Base-by-base conservation (phyloP, 441 rosid species). In the Gossypium trilobum region DNA sequence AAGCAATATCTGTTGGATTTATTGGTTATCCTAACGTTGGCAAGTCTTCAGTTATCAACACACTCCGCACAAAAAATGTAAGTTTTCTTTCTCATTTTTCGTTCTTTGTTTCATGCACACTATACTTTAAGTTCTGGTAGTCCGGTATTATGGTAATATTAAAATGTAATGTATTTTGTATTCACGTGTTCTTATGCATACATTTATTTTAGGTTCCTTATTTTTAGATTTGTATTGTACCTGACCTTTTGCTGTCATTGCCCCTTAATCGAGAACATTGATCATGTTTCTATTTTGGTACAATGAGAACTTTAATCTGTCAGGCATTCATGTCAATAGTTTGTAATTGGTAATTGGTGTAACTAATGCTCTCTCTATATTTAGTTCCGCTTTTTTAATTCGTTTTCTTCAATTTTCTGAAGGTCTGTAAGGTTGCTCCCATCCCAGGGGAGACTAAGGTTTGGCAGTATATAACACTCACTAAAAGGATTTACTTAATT, bases 361-460 rank as follows among this genome's bases (percentile, higher is more conserved):
- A 27, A 3, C n/a, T 27, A 66, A 3, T 68, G 9, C 51, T 51
- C 36, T 16, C 31, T 27, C 5, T 27, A 3, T 27, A 27, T 27
- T 19, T 5, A 23, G 51, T 57, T 55, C 7, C 13, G 20, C 10
- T 57, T n/a, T 36, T 27, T 56, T 31, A 46, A 71, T 74, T 25
- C 11, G 31, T 69, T 56, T 19, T 17, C 71, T 50, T 36, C 3
- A 33, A 6, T 36, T 68, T 74, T 22, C 17, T 29, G 23, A 27
- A 94, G 99, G 97, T 95, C 72, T 92, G 99, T 87, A 95, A 89
- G 83, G 99, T 89, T 74, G 99, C 97, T 78, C 97, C 97, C 33
- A 92, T 92, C 76, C 97, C 97, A 0, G 97, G 97, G 73, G 97
- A 92, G 86, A 95, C 99, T 6, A 92, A 92, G 82, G 97, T 92